These are phyloP conservation scores for Fusarium torulosum DNA, from an alignment of 2,329 filamentous ascomycete genomes.

Conservation along the genomic window DNA sequence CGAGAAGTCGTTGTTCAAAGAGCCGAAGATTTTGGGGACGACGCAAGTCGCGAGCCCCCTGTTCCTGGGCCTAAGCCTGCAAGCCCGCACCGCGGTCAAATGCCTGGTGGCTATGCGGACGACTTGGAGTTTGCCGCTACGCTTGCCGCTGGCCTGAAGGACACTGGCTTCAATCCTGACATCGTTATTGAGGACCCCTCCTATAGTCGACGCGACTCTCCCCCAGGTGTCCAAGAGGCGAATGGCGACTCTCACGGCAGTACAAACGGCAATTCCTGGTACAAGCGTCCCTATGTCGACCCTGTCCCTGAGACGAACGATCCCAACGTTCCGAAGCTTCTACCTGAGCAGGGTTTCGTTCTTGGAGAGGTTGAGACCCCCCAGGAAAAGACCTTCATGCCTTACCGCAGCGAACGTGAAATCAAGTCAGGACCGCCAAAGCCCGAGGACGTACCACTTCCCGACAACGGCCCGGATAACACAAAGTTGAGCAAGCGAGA, in stretches of 20 bases:
- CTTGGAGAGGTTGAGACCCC: slow-evolving; percentile 63
- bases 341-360: slow-evolving; percentile 59
- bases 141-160: slow-evolving; percentile 74
- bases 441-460: slow-evolving; percentile 38
- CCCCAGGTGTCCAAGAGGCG: slow-evolving; percentile 68
- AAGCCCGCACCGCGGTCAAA: slow-evolving; percentile 61
- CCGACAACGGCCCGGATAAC: slow-evolving; percentile 46
- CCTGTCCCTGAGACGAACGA: slow-evolving; percentile 60
- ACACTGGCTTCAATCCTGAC: slow-evolving; percentile 78
- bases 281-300: slow-evolving; percentile 64
- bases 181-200: slow-evolving; percentile 75
- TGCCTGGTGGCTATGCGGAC: slow-evolving; percentile 75
- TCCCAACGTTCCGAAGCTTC: slow-evolving; percentile 34
- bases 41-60: slow-evolving; percentile 61
- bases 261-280: slow-evolving; percentile 54
- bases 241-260: slow-evolving; percentile 53
- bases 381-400: slow-evolving; percentile 45
- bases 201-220: slow-evolving; percentile 73
- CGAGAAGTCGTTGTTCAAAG: slow-evolving; percentile 38
- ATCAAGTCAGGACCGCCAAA: slow-evolving; percentile 23
- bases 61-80: slow-evolving; percentile 69
- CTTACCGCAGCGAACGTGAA: slow-evolving; percentile 33
- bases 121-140: slow-evolving; percentile 78
- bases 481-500: slow-evolving; percentile 52
- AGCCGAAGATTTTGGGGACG: slow-evolving; percentile 52